Evolutionary conservation across 805 yeast species (phyloP).

Genomic region (Clavispora santaluciae): DNA sequence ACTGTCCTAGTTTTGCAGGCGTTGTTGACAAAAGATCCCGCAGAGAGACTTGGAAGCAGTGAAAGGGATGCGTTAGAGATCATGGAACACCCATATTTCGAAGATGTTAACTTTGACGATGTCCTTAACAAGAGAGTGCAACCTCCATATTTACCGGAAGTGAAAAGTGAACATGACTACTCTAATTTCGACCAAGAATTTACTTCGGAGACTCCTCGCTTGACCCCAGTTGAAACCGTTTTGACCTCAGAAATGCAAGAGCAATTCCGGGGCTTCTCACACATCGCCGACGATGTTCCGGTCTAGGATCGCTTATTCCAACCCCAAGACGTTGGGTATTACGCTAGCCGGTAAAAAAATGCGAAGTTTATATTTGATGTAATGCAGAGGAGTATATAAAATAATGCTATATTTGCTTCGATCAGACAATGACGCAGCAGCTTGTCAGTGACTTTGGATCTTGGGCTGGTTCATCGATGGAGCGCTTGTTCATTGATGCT

Average conservation of each 20-base stretch:
- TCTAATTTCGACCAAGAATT: conserved; percentile 92
- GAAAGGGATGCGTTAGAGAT: conserved; percentile 87
- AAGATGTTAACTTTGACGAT: conserved; percentile 86
- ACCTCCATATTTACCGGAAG: conserved; percentile 89
- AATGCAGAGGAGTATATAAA: neutral
- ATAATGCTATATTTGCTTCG: neutral
- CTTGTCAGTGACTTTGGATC: neutral
- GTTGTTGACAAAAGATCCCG: conserved; percentile 84
- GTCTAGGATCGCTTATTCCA: conserved; percentile 22
- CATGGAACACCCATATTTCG: conserved; percentile 93
- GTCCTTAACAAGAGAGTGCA: conserved; percentile 63
- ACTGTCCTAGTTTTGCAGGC: conserved; percentile 93
- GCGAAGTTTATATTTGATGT: neutral
- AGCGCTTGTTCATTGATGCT: neutral
- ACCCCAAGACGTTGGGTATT: no score
- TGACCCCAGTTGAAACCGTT: conserved; percentile 90
- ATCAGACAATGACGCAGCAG: neutral
- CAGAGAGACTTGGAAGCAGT: conserved; percentile 78
- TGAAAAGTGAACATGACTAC: conserved; percentile 83
- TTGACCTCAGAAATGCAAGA: conserved; percentile 87
- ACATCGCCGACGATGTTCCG: conserved; percentile 59
- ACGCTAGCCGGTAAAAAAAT: neutral
- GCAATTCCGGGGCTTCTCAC: conserved; percentile 95
- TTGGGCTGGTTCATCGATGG: neutral
- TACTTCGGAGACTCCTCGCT: conserved; percentile 88